These are phyloP conservation scores for Aureobasidium sp. DNA, from an alignment of 2,329 filamentous ascomycete species.

Conservation along the genomic window DNA sequence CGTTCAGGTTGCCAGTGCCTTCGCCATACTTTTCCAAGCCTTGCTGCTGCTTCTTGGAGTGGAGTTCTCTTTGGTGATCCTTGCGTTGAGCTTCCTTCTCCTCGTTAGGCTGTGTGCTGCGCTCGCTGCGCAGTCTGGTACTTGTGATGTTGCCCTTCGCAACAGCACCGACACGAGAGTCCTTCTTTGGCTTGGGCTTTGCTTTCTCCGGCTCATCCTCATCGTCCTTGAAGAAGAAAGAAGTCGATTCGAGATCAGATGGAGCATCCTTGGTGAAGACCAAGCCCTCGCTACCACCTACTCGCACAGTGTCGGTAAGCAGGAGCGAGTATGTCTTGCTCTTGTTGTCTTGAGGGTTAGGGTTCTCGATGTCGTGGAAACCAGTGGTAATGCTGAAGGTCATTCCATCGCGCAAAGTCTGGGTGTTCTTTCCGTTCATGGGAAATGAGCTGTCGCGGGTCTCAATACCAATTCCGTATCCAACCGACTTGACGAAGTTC, in stretches of 20 bases:
- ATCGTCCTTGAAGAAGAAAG: slow-evolving; percentile 98
- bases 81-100: slow-evolving; percentile 81
- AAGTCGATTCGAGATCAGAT: slow-evolving; percentile 85
- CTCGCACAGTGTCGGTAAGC: slow-evolving; percentile 87
- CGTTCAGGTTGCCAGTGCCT: slow-evolving; percentile 76
- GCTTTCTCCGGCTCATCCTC: slow-evolving; percentile 70
- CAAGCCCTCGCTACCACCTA: slow-evolving; percentile 68
- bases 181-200: slow-evolving; percentile 82
- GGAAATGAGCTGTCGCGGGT: slow-evolving; percentile 75
- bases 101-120: slow-evolving; percentile 80
- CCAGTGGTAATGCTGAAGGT: slow-evolving; percentile 86
- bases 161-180: slow-evolving; percentile 74
- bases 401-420: slow-evolving; percentile 90
- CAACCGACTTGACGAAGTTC: slow-evolving; percentile 88
- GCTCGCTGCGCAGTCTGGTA: slow-evolving; percentile 84
- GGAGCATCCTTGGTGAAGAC: slow-evolving; percentile 92
- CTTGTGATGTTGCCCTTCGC: slow-evolving; percentile 94
- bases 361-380: slow-evolving; percentile 82
- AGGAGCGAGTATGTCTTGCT: slow-evolving; percentile 84
- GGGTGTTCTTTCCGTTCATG: slow-evolving; percentile 78
- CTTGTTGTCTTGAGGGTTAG: slow-evolving; percentile 79
- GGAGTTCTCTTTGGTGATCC: slow-evolving; percentile 86
- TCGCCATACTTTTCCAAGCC: slow-evolving; percentile 81
- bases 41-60: slow-evolving; percentile 81
- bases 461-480: slow-evolving; percentile 88